phyloP scores from a whole-genome alignment of 2,329 filamentous ascomycete species.

The Trichoderma semiorbis region DNA sequence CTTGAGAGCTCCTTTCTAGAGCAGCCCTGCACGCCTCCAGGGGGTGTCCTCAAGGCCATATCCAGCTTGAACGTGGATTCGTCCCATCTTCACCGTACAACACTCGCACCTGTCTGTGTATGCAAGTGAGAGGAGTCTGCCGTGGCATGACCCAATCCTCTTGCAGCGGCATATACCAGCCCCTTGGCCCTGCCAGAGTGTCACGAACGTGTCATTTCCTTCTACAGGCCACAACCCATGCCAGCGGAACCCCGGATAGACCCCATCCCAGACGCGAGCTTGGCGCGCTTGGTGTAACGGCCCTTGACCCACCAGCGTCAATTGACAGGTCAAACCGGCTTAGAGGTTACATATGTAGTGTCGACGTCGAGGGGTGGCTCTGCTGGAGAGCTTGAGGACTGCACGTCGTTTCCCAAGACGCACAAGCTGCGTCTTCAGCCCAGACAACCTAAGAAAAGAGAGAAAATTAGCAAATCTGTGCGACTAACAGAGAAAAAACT shows the following conservation, averaged over 20 bases:
- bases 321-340: conserved; percentile 6
- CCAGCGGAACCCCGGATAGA: conserved; percentile 6
- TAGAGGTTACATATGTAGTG: not conserved
- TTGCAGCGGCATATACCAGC: not conserved
- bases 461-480: not conserved
- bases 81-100: not conserved
- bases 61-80: not conserved
- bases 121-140: conserved; percentile 9
- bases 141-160: conserved; percentile 2
- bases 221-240: not conserved
- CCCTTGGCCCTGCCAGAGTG: not conserved
- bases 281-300: conserved; percentile 6
- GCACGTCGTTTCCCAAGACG: not conserved
- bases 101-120: not conserved
- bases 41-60: not conserved
- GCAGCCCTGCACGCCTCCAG: not conserved
- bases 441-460: not conserved
- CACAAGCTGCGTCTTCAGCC: not conserved
- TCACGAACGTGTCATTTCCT: conserved; percentile 14
- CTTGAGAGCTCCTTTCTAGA: not conserved
- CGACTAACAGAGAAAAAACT: not conserved
- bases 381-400: not conserved
- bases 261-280: conserved; percentile 2
- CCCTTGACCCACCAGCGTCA: not conserved
- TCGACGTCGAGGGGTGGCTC: not conserved